These are phyloP conservation scores for Polychaeton citri DNA, from an alignment of 2,329 filamentous ascomycete genomes.

Conservation along the genomic window DNA sequence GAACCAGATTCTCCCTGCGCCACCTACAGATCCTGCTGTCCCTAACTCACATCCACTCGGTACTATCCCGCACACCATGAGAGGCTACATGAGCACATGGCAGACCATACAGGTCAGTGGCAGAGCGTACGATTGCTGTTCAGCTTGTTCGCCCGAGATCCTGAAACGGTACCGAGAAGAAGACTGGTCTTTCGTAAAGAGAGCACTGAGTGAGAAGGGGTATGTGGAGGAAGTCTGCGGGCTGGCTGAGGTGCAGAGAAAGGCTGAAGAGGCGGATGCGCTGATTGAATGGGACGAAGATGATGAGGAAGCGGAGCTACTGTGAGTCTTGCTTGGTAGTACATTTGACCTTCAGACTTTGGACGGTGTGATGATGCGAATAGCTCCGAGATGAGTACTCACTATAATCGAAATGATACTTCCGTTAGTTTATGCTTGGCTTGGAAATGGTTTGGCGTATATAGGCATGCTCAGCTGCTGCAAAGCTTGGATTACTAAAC, in stretches of 20 bases:
- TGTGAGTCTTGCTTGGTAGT: too few species aligned
- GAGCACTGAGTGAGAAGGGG: slow-evolving; percentile 59
- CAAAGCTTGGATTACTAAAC: too few species aligned
- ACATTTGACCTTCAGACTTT: too few species aligned
- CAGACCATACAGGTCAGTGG: slow-evolving; percentile 61
- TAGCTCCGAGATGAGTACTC: too few species aligned
- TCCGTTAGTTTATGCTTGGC: too few species aligned
- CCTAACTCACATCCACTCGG: slow-evolving; percentile 42
- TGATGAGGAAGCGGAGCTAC: slow-evolving; percentile 38
- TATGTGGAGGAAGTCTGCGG: slow-evolving; percentile 69
- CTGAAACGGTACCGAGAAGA: slow-evolving; percentile 52
- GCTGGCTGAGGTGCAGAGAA: slow-evolving; percentile 50
- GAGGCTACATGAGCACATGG: slow-evolving; percentile 63
- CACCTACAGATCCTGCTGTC: slow-evolving; percentile 17
- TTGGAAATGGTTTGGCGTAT: too few species aligned
- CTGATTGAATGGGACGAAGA: slow-evolving; percentile 49
- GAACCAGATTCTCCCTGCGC: slow-evolving; percentile 17
- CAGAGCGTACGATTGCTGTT: slow-evolving; percentile 66
- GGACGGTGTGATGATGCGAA: too few species aligned
- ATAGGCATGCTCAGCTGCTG: too few species aligned
- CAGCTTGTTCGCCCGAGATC: slow-evolving; percentile 61
- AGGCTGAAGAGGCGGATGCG: slow-evolving; percentile 31
- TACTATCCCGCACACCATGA: slow-evolving; percentile 66
- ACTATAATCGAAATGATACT: too few species aligned
- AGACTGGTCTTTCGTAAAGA: slow-evolving; percentile 66